Conservation (phyloP, 164 flowering plant species). For the Cinnamomum chago region DNA sequence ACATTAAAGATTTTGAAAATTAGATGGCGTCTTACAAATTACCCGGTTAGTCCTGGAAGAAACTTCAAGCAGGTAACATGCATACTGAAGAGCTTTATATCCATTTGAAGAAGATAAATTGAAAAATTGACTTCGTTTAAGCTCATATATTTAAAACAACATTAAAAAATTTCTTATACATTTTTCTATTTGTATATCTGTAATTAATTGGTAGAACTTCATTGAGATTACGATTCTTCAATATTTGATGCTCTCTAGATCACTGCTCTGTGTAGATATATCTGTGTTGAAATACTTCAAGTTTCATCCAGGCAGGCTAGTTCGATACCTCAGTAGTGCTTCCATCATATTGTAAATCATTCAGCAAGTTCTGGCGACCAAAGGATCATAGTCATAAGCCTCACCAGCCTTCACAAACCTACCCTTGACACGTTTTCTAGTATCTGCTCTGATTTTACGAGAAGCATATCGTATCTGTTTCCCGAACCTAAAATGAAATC, state of each 20-base stretch:
- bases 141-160: neutral
- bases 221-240: neutral
- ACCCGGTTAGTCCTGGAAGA: neutral
- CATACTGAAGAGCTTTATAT: neutral
- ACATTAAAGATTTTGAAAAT: too few relatives aligned
- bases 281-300: neutral
- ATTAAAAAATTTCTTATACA: neutral
- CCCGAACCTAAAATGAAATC: slow-evolving; percentile 35
- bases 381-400: slow-evolving; percentile 56
- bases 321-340: neutral
- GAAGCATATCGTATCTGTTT: slow-evolving; percentile 60
- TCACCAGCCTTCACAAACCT: slow-evolving; percentile 66
- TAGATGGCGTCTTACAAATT: too few relatives aligned
- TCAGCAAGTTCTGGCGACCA: slow-evolving; percentile 9
- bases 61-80: neutral
- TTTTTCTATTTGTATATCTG: too few relatives aligned
- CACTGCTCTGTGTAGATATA: neutral
- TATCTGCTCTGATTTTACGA: slow-evolving; percentile 65
- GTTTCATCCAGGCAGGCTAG: neutral
- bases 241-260: neutral
- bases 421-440: slow-evolving; percentile 61
- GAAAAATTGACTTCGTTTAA: neutral
- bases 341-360: neutral
- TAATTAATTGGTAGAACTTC: neutral
- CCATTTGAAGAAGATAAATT: neutral